These are phyloP conservation scores for Spiraea crenata DNA, from an alignment of 331 rosid species.

Conservation along the genomic window DNA sequence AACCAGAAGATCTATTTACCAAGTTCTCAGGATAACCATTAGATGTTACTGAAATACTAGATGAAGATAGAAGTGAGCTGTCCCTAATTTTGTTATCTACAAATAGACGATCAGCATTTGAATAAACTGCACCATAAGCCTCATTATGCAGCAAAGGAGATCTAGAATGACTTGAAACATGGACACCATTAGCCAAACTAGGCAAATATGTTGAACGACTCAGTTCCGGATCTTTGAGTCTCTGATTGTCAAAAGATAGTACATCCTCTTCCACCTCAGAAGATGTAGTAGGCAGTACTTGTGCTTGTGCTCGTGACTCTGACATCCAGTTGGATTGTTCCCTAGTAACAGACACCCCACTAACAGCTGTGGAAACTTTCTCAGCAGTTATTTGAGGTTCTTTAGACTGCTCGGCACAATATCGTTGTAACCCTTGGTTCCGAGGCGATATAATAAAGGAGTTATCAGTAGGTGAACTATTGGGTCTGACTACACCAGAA, in stretches of 20 bases:
- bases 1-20: slow-evolving; percentile 41
- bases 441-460: slow-evolving; percentile 32
- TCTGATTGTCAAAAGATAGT: slow-evolving; percentile 61
- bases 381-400: slow-evolving; percentile 32
- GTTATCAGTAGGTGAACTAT: slow-evolving; percentile 38
- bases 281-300: slow-evolving; percentile 25
- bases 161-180: slow-evolving; percentile 35
- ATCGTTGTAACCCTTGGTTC: slow-evolving; percentile 39
- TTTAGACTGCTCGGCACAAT: slow-evolving; percentile 39
- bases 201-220: slow-evolving; percentile 48
- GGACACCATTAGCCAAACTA: slow-evolving; percentile 34
- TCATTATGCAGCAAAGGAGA: slow-evolving; percentile 41
- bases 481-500: slow-evolving; percentile 34
- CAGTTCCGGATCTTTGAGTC: slow-evolving; percentile 82
- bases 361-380: slow-evolving; percentile 29
- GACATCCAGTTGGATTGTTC: slow-evolving; percentile 47
- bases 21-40: slow-evolving; percentile 53
- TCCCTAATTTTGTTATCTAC: slow-evolving; percentile 41
- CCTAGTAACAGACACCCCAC: slow-evolving; percentile 33
- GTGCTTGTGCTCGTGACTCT: slow-evolving; percentile 37
- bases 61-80: slow-evolving; percentile 33
- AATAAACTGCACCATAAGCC: slow-evolving; percentile 29
- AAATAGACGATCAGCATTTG: slow-evolving; percentile 39
- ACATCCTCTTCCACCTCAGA: slow-evolving; percentile 74
- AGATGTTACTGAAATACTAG: slow-evolving; percentile 31